Percentiles rank a stretch among this genome's conserved stretches.
Conservation (phyloP, 179 eudicot species). For the Actinidia arguta region DNA sequence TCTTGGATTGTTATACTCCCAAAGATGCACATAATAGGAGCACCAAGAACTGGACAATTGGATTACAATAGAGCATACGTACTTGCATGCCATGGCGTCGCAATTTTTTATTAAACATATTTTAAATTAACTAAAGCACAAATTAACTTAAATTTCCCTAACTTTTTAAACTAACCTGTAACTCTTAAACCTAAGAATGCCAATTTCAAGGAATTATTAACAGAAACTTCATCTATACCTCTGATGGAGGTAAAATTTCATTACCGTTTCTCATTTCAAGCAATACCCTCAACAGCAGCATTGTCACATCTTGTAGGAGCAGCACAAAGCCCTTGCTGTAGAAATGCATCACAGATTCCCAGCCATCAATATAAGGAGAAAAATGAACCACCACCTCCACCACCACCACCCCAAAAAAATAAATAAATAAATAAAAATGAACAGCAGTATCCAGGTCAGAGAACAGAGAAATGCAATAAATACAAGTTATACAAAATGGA, state of each 20-base stretch:
- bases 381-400: constrained; percentile 10
- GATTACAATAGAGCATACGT: no score
- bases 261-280: constrained; percentile 34
- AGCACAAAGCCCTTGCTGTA: constrained; percentile 42
- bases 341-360: background rate
- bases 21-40: no score
- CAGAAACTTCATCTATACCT: constrained; percentile 38
- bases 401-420: no score
- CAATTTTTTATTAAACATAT: no score
- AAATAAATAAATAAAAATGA: background rate
- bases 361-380: background rate
- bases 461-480: background rate
- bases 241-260: constrained; percentile 36
- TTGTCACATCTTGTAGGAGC: constrained; percentile 31
- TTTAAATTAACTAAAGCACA: no score
- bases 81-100: no score
- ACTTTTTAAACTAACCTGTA: no score
- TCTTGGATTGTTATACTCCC: no score
- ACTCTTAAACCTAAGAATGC: background rate
- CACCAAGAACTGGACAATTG: no score
- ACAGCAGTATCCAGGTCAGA: background rate
- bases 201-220: background rate
- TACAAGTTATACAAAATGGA: background rate
- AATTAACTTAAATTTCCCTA: no score
- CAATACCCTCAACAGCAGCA: constrained; percentile 36